Conservation (phyloP, 768 basidiomycete genomes). For the Steccherinum ochraceum region DNA sequence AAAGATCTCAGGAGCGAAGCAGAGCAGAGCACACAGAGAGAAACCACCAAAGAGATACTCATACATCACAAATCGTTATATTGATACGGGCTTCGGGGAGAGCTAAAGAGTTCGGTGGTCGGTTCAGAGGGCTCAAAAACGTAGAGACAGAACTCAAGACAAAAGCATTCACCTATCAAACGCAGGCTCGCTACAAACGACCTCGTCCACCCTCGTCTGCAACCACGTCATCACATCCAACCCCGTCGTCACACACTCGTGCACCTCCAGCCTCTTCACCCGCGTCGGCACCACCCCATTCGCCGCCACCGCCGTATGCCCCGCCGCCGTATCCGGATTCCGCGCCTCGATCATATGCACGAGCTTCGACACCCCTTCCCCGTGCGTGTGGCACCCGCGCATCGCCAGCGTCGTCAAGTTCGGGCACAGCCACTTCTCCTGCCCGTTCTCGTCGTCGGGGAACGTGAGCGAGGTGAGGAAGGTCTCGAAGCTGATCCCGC, state of each 20-base stretch:
- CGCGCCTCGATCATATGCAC: constrained; percentile 68
- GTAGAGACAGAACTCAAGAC: neutral
- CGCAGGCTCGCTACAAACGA: constrained; percentile 54
- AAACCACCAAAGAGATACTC: neutral
- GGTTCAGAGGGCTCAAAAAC: too few relatives aligned
- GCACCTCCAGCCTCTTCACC: constrained; percentile 53
- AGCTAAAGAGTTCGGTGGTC: neutral
- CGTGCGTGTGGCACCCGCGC: constrained; percentile 58
- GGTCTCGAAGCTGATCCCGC: constrained; percentile 60
- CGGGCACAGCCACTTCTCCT: constrained; percentile 56
- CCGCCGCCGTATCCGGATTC: constrained; percentile 45
- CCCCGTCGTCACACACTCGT: constrained; percentile 61
- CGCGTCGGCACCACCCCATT: constrained; percentile 46
- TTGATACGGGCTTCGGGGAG: neutral
- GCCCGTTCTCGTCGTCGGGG: constrained; percentile 52
- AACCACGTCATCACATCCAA: constrained; percentile 69
- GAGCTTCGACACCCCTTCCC: constrained; percentile 59
- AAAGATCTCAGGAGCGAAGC: too few relatives aligned
- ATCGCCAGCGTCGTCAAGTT: constrained; percentile 52
- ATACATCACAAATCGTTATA: neutral
- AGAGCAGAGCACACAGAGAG: neutral
- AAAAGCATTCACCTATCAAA: constrained; percentile 33
- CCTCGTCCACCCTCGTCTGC: constrained; percentile 51
- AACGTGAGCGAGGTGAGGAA: constrained; percentile 50
- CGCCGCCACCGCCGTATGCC: constrained; percentile 25